phyloP scores from a whole-genome alignment of 495 filamentous ascomycete species.

The Chaetomium tenue region DNA sequence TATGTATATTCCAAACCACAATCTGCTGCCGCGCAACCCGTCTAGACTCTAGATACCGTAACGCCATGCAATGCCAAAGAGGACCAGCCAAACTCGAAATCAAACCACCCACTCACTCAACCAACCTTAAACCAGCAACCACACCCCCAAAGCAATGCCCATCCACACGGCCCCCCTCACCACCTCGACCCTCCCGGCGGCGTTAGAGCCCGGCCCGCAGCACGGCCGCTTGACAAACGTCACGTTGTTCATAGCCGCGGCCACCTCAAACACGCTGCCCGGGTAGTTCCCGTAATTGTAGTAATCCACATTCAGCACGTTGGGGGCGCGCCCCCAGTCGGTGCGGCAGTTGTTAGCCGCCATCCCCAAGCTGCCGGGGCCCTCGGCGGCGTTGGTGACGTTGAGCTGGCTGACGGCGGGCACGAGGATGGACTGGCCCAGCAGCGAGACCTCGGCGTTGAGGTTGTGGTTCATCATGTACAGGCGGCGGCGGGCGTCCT shows the following conservation, averaged over 20 bases:
- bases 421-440: constrained; percentile 62
- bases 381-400: constrained; percentile 65
- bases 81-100: constrained; percentile 2
- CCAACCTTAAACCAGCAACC: constrained; percentile 11
- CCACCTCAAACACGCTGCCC: constrained; percentile 90
- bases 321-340: constrained; percentile 71
- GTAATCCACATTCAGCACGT: constrained; percentile 86
- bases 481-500: constrained; percentile 59
- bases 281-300: constrained; percentile 66
- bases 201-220: constrained; percentile 56
- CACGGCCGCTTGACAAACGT: constrained; percentile 69
- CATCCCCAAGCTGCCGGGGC: constrained; percentile 66
- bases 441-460: constrained; percentile 67
- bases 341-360: constrained; percentile 67
- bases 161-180: constrained; percentile 15
- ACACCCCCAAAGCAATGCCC: constrained; percentile 21
- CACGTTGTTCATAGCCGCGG: constrained; percentile 81
- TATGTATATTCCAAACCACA: not conserved
- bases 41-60: not conserved
- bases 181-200: constrained; percentile 23
- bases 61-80: constrained; percentile 21
- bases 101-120: not conserved
- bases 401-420: constrained; percentile 68
- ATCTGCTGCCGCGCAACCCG: not conserved
- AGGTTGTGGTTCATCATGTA: constrained; percentile 95